Evolutionary conservation across 129 eudicot species (phyloP), one percentile per base, ranked within the genome.

Genomic region (Escallonia rubra): DNA sequence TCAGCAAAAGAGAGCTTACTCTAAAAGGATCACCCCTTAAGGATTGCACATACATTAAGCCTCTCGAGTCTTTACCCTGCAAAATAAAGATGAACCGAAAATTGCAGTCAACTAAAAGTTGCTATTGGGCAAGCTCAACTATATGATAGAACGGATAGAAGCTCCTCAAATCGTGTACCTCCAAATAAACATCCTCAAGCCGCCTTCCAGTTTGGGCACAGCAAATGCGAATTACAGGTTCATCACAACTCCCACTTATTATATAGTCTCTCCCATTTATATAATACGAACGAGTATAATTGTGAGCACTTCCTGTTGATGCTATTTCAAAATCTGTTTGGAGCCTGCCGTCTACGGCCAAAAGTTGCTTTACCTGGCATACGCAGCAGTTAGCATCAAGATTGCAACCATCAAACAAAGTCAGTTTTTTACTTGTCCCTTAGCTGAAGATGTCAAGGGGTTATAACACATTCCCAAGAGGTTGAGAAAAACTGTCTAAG

Each of bases 181-280:
- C 87, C 81, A 90, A 66, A 73, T 83, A 85, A 59, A 87, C 73
- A 69, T 90, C 87, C 54, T 87, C 74, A 8, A 90, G 85, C 57
- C 91, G 84, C 84, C 92, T 87, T 66, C 97, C 97, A 7, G 97
- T 87, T 78, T 85, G 92, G 55, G 90, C 85, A 82, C 97, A 90
- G 74, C 97, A 87, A 59, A 90, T 74, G 42, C 97, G 95, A 59
- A 90, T 83, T 43, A 74, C 71, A 16, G 95, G 79, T 73, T 90
- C 95, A 61, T 90, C 95, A 49, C 82, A 77, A 66, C 97, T 90
- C 57, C 97, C 97, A 66, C 91, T 84, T 41, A 90, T 85, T 41
- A 90, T 74, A 61, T 90, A 90, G 74, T 90, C 97, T 76, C 95
- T 71, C 42, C 95, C 97, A n/a, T 87, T 90, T 95, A 90, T 90